Evolutionary conservation across 306 rosid genomes (phyloP), one percentile per base, ranked within the genome.

Genomic region (Dryas alaskensis): DNA sequence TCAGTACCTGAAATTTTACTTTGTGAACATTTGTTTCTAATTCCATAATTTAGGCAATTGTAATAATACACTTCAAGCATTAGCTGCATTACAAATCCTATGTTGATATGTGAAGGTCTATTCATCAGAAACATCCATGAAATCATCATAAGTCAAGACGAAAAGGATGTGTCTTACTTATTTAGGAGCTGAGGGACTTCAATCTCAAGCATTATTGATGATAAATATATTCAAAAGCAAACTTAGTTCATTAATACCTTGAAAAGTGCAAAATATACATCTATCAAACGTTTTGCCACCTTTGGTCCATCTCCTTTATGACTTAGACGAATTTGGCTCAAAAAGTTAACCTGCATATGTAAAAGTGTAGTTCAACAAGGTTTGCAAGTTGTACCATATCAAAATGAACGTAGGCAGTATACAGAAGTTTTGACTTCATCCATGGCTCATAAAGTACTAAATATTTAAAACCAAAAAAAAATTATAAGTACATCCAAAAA

Each of bases 241-340:
- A 69, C 13, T 14, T 16, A 78, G 70, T 54, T 46, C 73, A 55
- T n/a, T 4, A 37, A 53, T 91, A 94, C 99, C 99, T 92, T 94
- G 83, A 94, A 94, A 79, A 94, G 86, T 19, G 88, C 95, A 84
- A 94, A 94, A 72, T 94, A 94, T 6, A 94, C 95, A 70, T 92
- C 97, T 58, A 94, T 82, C 40, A 94, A 84, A 52, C 90, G 92
- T 87, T 94, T 94, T 10, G 99, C 99, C 78, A 92, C 96, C 75
- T 84, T 92, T 37, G 99, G 95, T 69, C 99, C 99, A 75, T 94
- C 96, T 82, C 92, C 95, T 78, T 76, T 89, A 66, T 80, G 87
- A 49, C 89, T 80, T 7, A 92, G 95, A 49, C 89, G 95, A 55
- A 89, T 86, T 88, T 94, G 96, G 82, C 96, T 92, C 88, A 94